These are phyloP conservation scores for Diutina ranongensis DNA, from an alignment of 1,139 yeast genomes.

Conservation along the genomic window DNA sequence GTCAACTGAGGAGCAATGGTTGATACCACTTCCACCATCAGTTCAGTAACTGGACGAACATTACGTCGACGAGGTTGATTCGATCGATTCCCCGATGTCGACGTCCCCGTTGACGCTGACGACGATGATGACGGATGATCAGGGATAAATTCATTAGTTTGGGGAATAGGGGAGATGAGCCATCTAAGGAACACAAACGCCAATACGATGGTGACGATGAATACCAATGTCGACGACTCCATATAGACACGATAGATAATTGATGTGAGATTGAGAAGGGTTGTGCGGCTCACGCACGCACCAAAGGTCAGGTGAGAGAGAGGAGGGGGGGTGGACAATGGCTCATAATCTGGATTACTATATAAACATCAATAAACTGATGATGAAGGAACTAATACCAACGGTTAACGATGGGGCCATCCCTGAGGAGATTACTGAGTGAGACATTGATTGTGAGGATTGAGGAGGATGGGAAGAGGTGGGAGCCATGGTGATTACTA, in stretches of 20 bases:
- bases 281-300: too few species aligned
- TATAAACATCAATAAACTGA: too few species aligned
- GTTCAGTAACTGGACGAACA: conserved; percentile 52
- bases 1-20: conserved; percentile 69
- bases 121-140: conserved; percentile 11
- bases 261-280: too few species aligned
- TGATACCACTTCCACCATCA: conserved; percentile 81
- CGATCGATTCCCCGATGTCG: neutral
- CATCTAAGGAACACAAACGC: conserved; percentile 51
- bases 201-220: conserved; percentile 35
- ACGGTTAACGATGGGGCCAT: too few species aligned
- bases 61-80: neutral
- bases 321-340: too few species aligned
- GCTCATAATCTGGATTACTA: too few species aligned
- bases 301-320: neutral
- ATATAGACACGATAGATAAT: too few species aligned
- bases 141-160: conserved; percentile 12
- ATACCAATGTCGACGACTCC: conserved; percentile 44
- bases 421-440: too few species aligned
- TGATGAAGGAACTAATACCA: too few species aligned
- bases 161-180: conserved; percentile 46
- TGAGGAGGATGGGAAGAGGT: too few species aligned
- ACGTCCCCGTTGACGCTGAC: conserved; percentile 8
- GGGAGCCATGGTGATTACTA: too few species aligned
- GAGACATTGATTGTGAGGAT: too few species aligned